These are phyloP conservation scores for Colletotrichum acutatum DNA, from an alignment of 2,329 filamentous ascomycete genomes.

Conservation along the genomic window DNA sequence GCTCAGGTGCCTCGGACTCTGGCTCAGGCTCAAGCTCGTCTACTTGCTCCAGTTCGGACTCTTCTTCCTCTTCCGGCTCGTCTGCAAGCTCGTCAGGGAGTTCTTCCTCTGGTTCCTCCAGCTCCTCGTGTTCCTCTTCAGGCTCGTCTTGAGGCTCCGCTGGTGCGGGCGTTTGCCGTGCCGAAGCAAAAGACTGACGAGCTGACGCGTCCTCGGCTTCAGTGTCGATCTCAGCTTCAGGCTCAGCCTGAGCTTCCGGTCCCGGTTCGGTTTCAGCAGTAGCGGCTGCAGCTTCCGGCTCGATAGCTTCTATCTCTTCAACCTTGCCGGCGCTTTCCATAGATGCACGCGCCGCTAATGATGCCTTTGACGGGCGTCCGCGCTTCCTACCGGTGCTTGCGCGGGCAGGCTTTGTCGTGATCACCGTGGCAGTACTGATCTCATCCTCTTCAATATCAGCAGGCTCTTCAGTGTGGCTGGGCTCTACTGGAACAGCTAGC, in stretches of 20 bases:
- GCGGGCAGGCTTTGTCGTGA: constrained; percentile 44
- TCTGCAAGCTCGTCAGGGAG: neutral
- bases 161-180: constrained; percentile 33
- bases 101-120: neutral
- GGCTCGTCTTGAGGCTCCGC: neutral
- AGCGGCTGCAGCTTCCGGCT: neutral
- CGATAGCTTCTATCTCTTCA: constrained; percentile 14
- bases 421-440: constrained; percentile 55
- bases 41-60: constrained; percentile 2
- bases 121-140: neutral
- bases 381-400: constrained; percentile 43
- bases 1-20: constrained; percentile 28
- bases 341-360: constrained; percentile 42
- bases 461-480: constrained; percentile 26
- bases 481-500: constrained; percentile 36
- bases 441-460: constrained; percentile 47
- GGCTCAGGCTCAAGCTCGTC: constrained; percentile 15
- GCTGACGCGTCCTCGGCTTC: constrained; percentile 27
- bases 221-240: constrained; percentile 8
- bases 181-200: constrained; percentile 29
- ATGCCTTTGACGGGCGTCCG: constrained; percentile 45
- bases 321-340: constrained; percentile 8
- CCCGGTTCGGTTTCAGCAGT: neutral
- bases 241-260: neutral
- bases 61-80: neutral